phyloP scores from a whole-genome alignment of 371 early-diverging fungal genomes.

The Apophysomyces trapeziformis region DNA sequence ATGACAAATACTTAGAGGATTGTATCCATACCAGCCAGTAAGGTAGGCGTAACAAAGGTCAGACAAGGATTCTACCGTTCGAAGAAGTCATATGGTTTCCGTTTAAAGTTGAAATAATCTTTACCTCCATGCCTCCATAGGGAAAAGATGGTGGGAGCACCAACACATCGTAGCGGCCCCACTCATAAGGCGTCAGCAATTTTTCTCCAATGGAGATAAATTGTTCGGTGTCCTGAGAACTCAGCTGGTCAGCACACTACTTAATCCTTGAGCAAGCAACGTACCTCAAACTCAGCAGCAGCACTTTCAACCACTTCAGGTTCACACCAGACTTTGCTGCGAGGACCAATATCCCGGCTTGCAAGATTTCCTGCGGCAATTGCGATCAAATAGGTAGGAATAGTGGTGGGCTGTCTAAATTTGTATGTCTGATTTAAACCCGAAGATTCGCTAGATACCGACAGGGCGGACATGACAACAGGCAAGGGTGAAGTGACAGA shows the following conservation, averaged over 20 bases:
- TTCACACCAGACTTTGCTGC: constrained; percentile 94
- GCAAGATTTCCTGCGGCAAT: constrained; percentile 86
- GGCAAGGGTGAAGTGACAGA: constrained; percentile 60
- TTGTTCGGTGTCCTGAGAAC: constrained; percentile 71
- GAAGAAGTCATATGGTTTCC: not conserved
- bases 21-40: constrained; percentile 74
- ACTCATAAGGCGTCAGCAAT: constrained; percentile 86
- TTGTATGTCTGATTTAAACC: constrained; percentile 51
- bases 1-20: not conserved
- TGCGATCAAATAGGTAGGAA: constrained; percentile 92
- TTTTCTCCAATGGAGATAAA: constrained; percentile 84
- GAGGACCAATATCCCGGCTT: constrained; percentile 80
- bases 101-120: not conserved
- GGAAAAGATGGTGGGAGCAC: constrained; percentile 82
- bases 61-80: constrained; percentile 80
- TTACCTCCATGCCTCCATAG: constrained; percentile 94
- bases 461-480: constrained; percentile 38
- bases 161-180: constrained; percentile 94
- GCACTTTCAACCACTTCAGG: constrained; percentile 87
- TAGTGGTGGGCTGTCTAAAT: constrained; percentile 72
- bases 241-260: not conserved
- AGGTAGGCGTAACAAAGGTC: constrained; percentile 82
- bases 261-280: not conserved
- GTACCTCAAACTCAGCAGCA: constrained; percentile 87
- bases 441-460: constrained; percentile 43